Evolutionary conservation across 2,329 filamentous ascomycete species (phyloP).

Genomic region (Colletotrichum paranaense): DNA sequence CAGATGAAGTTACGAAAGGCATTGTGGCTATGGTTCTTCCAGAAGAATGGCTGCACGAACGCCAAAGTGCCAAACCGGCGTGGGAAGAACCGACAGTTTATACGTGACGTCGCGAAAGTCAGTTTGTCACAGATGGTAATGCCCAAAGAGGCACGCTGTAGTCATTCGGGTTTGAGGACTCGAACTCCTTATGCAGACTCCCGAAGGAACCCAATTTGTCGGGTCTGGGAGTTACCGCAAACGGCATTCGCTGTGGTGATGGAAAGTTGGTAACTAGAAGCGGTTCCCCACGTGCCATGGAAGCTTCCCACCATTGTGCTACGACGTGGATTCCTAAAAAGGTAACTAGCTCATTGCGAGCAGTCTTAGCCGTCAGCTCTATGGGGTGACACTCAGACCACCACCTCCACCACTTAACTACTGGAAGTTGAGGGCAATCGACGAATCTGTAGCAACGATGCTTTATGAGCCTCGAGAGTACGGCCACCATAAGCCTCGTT

Average conservation of each 20-base stretch:
- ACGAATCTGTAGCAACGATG: neutral
- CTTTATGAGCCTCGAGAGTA: neutral
- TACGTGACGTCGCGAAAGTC: neutral
- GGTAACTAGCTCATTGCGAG: neutral
- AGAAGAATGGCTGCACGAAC: neutral
- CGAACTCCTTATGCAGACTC: neutral
- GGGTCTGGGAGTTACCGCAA: neutral
- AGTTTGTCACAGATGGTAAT: neutral
- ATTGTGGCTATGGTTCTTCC: neutral
- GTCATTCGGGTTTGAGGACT: neutral
- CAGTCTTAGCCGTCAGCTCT: neutral
- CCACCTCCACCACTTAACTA: neutral
- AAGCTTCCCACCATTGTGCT: neutral
- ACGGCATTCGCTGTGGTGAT: neutral
- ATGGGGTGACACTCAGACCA: neutral
- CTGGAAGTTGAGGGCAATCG: neutral
- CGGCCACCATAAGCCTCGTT: neutral
- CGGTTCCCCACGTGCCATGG: neutral
- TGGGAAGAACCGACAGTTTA: neutral
- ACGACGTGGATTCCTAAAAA: neutral
- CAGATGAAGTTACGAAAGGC: neutral
- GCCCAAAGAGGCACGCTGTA: neutral
- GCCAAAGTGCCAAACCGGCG: neutral
- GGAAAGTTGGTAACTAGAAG: neutral
- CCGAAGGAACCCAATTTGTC: neutral